Base-by-base conservation (phyloP, 441 rosid genomes). In the Jatropha podagrica region DNA sequence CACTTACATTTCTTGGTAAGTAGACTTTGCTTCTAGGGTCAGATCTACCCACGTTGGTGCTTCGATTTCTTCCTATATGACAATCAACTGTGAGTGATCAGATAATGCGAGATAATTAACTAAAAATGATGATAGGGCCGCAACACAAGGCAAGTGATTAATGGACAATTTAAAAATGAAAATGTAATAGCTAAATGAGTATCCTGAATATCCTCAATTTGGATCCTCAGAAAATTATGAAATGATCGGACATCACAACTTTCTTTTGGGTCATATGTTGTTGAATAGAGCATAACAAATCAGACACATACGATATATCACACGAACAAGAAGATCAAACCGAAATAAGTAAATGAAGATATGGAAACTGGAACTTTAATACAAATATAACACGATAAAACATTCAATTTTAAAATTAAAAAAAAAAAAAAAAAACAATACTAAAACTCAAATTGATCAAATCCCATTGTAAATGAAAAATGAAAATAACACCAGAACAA, bases 11-110 rank as follows among this genome's bases (percentile, higher is more conserved):
- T 79, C 82, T 69, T 69, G 76, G 68, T 74, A 66, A 62, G 56
- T 62, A 75, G 64, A 72, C 32, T 77, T 72, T 10, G 80, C 78
- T 75, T 86, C 89, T 37, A 73, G 42, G 0, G 74, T 71, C 71
- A 91, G 89, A 81, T 89, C 92, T 26, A 82, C 82, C 93, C 93
- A 89, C 88, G 82, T 89, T 5, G 95, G 95, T 63, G 92, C 92
- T 77, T 91, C 95, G 59, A 91, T 86, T 79, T 88, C 93, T 65
- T 88, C 92, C 93, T 88, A 67, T 49, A 70, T 17, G 58, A 65
- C 76, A 78, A 61, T 48, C 18, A 68, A 48, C 27, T 70, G 65
- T 11, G 9, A 56, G 23, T 37, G 20, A 38, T 0, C 7, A 67
- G 11, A 6, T 42, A 48, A 17, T 48, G 54, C 67, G 56, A 72